Evolutionary conservation across 495 filamentous ascomycete genomes (phyloP).

Genomic region (Aspergillus wentii): DNA sequence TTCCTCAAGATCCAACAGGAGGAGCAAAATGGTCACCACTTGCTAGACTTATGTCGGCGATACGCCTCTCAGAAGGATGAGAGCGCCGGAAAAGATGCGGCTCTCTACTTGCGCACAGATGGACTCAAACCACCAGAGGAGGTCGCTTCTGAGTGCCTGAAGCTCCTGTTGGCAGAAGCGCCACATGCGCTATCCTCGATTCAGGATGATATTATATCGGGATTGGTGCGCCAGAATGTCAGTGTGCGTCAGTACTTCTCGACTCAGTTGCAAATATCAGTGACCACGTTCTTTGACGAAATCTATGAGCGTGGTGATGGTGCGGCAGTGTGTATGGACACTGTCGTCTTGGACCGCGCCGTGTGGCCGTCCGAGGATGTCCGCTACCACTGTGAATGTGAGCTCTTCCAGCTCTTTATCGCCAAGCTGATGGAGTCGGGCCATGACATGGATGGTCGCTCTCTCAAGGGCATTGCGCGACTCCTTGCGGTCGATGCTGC

Average conservation of each 20-base stretch:
- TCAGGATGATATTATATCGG: conserved; percentile 57
- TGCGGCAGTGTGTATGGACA: conserved; percentile 52
- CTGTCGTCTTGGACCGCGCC: conserved; percentile 49
- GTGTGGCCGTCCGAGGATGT: conserved; percentile 52
- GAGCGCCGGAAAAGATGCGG: conserved; percentile 51
- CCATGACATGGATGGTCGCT: conserved; percentile 52
- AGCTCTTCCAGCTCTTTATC: conserved; percentile 62
- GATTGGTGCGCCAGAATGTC: conserved; percentile 48
- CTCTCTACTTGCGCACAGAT: conserved; percentile 49
- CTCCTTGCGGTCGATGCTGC: conserved; percentile 56
- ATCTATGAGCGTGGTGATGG: conserved; percentile 59
- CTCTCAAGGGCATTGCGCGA: conserved; percentile 58
- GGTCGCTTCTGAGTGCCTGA: conserved; percentile 49
- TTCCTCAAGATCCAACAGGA: conserved; percentile 48
- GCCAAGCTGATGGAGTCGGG: conserved; percentile 61
- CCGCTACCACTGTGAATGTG: conserved; percentile 47
- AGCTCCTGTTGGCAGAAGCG: conserved; percentile 45
- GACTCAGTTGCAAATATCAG: conserved; percentile 39
- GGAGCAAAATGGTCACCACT: conserved; percentile 41
- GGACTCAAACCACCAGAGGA: conserved; percentile 45
- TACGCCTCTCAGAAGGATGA: conserved; percentile 49
- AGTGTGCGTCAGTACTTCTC: conserved; percentile 55
- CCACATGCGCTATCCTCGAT: conserved; percentile 32
- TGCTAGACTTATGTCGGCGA: conserved; percentile 49
- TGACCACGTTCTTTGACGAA: conserved; percentile 50